Base-by-base conservation (phyloP, 1,284 basidiomycete genomes). In the Sparassis latifolia region DNA sequence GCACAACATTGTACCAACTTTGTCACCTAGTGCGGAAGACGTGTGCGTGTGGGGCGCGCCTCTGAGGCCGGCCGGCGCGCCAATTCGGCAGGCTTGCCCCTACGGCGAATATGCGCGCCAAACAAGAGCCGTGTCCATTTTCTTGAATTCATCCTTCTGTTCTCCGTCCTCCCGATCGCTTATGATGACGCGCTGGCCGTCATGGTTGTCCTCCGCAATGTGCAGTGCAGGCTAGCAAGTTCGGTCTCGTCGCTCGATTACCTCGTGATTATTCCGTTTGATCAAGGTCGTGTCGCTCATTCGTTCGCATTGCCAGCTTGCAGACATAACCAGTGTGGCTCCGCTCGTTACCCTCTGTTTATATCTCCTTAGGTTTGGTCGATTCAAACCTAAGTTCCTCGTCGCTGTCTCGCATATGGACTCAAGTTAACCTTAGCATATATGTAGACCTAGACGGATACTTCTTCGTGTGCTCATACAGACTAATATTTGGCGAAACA, bases 61-160 rank as follows among this genome's bases (percentile, higher is more conserved):
- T 20, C 20, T 20, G 20, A 20, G 20, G 20, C 20, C 20, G 20
- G 20, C 20, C 20, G 20, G 20, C 20, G 20, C 20, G 20, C 20
- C 20, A 20, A 20, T 20, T 20, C 20, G 20, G 20, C 20, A 20
- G 20, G 20, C 20, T 20, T 20, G 20, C 20, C 20, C 20, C 20
- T 20, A 20, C 20, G 20, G 20, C 20, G 20, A 20, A 20, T 20
- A 20, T 20, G 20, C 20, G 20, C 20, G 37, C 31, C 41, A 20
- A 33, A 40, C 42, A 35, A 42, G 33, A 20, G 20, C 20, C 20
- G 20, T 20, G 20, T 20, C 20, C 20, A 20, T 20, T 38, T 38
- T 31, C 44, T 33, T 28, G 20, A 41, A 37, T 42, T 28, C 37
- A 44, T 52, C 12, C 51, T 42, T 51, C 44, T 45, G 49, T 51